These are phyloP conservation scores for Mortierella sp. DNA, from an alignment of 371 early-diverging fungal genomes.

Conservation along the genomic window DNA sequence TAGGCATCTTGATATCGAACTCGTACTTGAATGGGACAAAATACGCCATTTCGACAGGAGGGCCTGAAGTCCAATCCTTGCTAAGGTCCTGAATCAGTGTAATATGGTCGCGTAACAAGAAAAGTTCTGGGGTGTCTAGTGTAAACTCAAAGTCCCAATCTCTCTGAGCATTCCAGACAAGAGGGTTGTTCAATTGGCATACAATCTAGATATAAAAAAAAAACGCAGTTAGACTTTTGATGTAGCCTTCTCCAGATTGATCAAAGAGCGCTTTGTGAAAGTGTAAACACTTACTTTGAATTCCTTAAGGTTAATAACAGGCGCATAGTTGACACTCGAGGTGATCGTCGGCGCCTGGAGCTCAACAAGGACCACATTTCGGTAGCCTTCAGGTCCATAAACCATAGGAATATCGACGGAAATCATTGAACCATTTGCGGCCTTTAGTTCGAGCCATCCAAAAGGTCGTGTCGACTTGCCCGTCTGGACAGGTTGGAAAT, in stretches of 20 bases:
- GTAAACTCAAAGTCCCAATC: slow-evolving; percentile 70
- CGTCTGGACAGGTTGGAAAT: slow-evolving; percentile 45
- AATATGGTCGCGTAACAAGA: slow-evolving; percentile 86
- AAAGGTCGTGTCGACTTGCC: slow-evolving; percentile 67
- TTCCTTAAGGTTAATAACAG: slow-evolving; percentile 61
- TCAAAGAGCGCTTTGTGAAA: not conserved
- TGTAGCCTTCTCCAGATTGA: not conserved
- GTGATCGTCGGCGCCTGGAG: slow-evolving; percentile 63
- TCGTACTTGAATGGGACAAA: slow-evolving; percentile 80
- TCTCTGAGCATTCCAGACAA: slow-evolving; percentile 83
- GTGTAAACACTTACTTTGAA: slow-evolving; percentile 58
- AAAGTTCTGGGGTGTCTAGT: slow-evolving; percentile 59
- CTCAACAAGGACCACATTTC: slow-evolving; percentile 60
- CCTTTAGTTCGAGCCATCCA: slow-evolving; percentile 84
- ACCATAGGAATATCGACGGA: slow-evolving; percentile 73
- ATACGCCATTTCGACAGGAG: slow-evolving; percentile 65
- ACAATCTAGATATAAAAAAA: slow-evolving; percentile 56
- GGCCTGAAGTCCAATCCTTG: slow-evolving; percentile 77
- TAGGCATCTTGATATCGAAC: slow-evolving; percentile 62
- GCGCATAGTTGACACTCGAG: slow-evolving; percentile 80
- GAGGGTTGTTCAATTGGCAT: slow-evolving; percentile 70
- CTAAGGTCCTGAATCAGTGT: slow-evolving; percentile 79
- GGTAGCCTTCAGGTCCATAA: slow-evolving; percentile 63
- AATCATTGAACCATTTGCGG: slow-evolving; percentile 63
- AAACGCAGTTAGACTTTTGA: slow-evolving; percentile 1